Evolutionary conservation across 768 basidiomycete species (phyloP), one percentile per base, ranked within the genome.

Genomic region (Zangia roseola): DNA sequence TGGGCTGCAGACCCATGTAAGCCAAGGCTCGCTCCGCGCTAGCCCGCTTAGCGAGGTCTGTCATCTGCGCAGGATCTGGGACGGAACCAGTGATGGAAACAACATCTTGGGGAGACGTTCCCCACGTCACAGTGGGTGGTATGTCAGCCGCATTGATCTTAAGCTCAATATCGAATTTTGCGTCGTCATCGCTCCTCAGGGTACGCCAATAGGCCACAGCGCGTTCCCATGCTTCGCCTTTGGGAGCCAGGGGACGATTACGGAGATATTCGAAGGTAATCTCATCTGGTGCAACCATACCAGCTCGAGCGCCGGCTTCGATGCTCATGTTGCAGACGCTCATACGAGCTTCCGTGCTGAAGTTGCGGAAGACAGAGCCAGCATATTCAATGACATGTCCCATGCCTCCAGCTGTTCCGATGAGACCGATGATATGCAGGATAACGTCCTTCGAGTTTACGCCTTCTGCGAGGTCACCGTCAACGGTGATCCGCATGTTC

Each of bases 321-420:
- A 94, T 94, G 50, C 91, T 93, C 92, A 94, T 94, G 71, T 94
- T 94, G 72, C 91, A 93, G 53, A 84, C 84, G 60, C 85, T 88
- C 88, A 88, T 91, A 42, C 91, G 83, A 33, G 88, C 90, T 67
- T 94, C 92, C 88, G 94, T 91, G 61, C 84, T 86, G 62, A 92
- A 83, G 17, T 74, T 77, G 49, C 88, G 84, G 71, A 92, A 88
- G 45, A 91, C 86, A 8, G 86, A 88, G n/a, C 92, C 92, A 48
- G 89, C 83, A 62, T 88, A 94, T 69, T 94, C 92, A 64, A 94
- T 92, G 50, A 93, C 91, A 57, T 77, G 80, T n/a, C 91, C 92
- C 21, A 86, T 94, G 43, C 91, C 92, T 59, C 92, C 92, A 41
- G 92, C 92, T n/a, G 92, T 93, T 51, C 92, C 92, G 62, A 94